These are phyloP conservation scores for Wickerhamomyces bisporus DNA, from an alignment of 805 yeast species.

Conservation along the genomic window DNA sequence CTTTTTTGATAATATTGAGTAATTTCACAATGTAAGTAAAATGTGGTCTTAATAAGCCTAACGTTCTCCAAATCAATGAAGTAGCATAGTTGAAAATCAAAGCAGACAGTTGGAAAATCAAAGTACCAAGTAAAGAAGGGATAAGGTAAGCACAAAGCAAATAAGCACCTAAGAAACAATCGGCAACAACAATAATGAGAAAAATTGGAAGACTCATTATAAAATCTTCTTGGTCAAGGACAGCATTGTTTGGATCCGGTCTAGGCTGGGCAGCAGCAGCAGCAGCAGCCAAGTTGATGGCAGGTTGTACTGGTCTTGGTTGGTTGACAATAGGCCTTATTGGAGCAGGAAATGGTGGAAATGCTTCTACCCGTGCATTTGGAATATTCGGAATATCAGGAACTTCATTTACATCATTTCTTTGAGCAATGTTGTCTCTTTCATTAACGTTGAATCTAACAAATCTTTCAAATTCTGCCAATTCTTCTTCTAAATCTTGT, in stretches of 20 bases:
- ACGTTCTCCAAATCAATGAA: not conserved
- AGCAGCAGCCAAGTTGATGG: not conserved
- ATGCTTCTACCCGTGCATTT: slow-evolving; percentile 5
- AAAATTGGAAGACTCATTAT: slow-evolving; percentile 11
- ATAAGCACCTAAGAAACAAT: slow-evolving; percentile 28
- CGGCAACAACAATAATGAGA: slow-evolving; percentile 21
- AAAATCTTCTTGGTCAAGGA: slow-evolving; percentile 13
- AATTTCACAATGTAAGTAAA: too few species aligned
- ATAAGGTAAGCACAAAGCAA: slow-evolving; percentile 39
- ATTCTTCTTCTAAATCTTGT: slow-evolving; percentile 16
- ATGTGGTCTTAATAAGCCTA: slow-evolving; percentile 6
- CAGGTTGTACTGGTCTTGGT: not conserved
- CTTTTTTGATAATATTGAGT: not conserved
- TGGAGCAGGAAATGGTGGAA: slow-evolving; percentile 14
- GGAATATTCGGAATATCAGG: slow-evolving; percentile 12
- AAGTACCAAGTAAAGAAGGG: slow-evolving; percentile 43
- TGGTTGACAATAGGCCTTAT: slow-evolving; percentile 2
- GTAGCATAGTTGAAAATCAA: slow-evolving; percentile 4
- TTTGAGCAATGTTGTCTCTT: slow-evolving; percentile 8
- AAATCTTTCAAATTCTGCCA: slow-evolving; percentile 13
- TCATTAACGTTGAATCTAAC: slow-evolving; percentile 13
- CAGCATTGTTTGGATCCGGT: not conserved
- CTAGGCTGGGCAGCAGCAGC: not conserved
- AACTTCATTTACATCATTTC: slow-evolving; percentile 4
- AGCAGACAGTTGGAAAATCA: slow-evolving; percentile 17